Percentiles rank a stretch among this genome's conserved stretches.
Conservation (phyloP, 2,329 filamentous ascomycete genomes). For the Raffaelea ambrosiae region DNA sequence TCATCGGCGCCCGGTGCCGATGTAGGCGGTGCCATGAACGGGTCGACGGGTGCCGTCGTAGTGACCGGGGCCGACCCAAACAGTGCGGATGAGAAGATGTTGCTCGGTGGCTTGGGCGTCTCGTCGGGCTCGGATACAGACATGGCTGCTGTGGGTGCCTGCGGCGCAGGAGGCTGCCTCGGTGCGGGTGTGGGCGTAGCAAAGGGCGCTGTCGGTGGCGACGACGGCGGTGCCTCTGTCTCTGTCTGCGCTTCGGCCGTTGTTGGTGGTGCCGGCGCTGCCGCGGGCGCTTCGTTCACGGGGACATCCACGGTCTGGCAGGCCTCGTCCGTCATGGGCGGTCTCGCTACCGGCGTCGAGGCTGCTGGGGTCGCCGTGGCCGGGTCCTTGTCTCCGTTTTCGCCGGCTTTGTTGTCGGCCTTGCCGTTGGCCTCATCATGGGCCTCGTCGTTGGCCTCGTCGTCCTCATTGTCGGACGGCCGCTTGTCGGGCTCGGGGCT, state of each 20-base stretch:
- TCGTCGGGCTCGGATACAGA: too few species aligned
- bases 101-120: not conserved
- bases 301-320: slow-evolving; percentile 20
- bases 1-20: not conserved
- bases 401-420: not conserved
- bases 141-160: too few species aligned
- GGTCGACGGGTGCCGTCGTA: not conserved
- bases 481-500: slow-evolving; percentile 51
- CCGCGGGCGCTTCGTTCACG: not conserved
- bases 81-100: slow-evolving; percentile 1
- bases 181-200: not conserved
- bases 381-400: not conserved
- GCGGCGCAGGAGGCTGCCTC: not conserved
- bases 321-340: slow-evolving; percentile 20
- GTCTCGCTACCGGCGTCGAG: slow-evolving; percentile 9
- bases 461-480: slow-evolving; percentile 4
- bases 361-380: not conserved
- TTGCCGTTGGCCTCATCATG: not conserved
- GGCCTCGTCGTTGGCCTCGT: not conserved
- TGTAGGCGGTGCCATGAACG: not conserved
- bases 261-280: not conserved
- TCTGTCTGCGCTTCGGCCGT: not conserved
- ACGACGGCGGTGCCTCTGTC: not conserved
- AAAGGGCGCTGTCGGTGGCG: not conserved
- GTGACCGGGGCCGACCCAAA: not conserved